Evolutionary conservation across 2,329 filamentous ascomycete genomes (phyloP), one percentile per base, ranked within the genome.

Genomic region (Stenocarpella maydis): DNA sequence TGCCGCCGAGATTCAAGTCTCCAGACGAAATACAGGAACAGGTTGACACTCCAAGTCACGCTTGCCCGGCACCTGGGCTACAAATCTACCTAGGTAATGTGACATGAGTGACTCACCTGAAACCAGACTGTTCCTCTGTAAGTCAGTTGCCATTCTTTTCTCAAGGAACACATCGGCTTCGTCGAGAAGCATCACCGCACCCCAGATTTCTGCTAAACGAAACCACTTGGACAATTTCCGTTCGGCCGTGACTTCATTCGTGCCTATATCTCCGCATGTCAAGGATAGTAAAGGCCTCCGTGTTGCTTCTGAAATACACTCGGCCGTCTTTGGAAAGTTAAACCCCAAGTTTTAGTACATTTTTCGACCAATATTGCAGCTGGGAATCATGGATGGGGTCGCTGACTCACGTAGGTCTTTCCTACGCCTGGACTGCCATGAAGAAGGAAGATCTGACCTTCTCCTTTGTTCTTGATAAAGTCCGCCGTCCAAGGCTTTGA

Each of bases 111-210:
- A 66, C 34, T 6, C 28, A 72, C 72, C 69, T 0, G 72, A 75
- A 3, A 77, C 75, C 0, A 77, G 58, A 15, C 72, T 72, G 54
- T 77, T 77, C 7, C 75, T 66, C 21, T 73, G 68, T 3, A 76
- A 61, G 31, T 77, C 73, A 3, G 21, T 45, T 15, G 41, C 58
- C 45, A 63, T 39, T 24, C 76, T 71, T 26, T 67, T 68, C n/a
- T 71, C 71, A 0, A 78, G 68, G 31, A 75, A 77, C 10, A 76
- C 71, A 47, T 77, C 75, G n/a, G 75, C 75, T 55, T 77, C 74
- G 54, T 75, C 73, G 6, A 75, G 67, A 4, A 74, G 65, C 21
- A 73, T 64, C 70, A 74, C 15, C 10, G 61, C n/a, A 17, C 61
- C 45, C 61, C 61, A 53, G 12, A 34, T 34, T 24, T 65, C 26